phyloP scores from a whole-genome alignment of 495 filamentous ascomycete genomes.

The Aspergillus bertholletiae region DNA sequence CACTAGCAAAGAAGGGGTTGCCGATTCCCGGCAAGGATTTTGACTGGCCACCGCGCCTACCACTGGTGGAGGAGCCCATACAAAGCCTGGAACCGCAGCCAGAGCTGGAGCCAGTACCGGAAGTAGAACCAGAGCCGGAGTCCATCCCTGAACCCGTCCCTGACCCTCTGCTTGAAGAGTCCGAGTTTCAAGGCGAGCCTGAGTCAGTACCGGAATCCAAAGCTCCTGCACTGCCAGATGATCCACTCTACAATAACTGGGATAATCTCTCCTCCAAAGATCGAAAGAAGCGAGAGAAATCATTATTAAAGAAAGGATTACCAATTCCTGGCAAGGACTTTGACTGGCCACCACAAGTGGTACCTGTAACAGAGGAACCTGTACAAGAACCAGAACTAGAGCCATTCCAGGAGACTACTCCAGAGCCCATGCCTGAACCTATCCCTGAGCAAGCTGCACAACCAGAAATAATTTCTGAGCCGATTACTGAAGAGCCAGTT shows the following conservation, averaged over 20 bases:
- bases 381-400: not conserved
- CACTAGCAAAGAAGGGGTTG: too few relatives aligned
- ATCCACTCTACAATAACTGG: constrained; percentile 40
- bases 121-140: constrained; percentile 18
- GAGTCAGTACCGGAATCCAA: constrained; percentile 27
- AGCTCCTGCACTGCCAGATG: constrained; percentile 17
- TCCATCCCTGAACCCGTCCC: constrained; percentile 16
- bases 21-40: too few relatives aligned
- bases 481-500: constrained; percentile 20
- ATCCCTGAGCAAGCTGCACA: constrained; percentile 15
- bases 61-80: too few relatives aligned
- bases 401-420: constrained; percentile 9
- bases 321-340: constrained; percentile 37
- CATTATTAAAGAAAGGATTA: constrained; percentile 31
- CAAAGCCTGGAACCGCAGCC: too few relatives aligned
- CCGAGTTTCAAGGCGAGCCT: constrained; percentile 25
- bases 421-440: constrained; percentile 19
- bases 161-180: constrained; percentile 16
- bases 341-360: constrained; percentile 23
- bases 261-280: constrained; percentile 32
- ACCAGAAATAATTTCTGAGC: constrained; percentile 19
- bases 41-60: too few relatives aligned
- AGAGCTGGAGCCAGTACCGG: not conserved
- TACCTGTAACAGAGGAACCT: constrained; percentile 16
- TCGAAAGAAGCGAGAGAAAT: constrained; percentile 36